A percentile compares a stretch with the other conserved stretches of the same genome.
Evolutionary conservation across 495 filamentous ascomycete genomes (phyloP).

Genomic region (Neurospora sp.): DNA sequence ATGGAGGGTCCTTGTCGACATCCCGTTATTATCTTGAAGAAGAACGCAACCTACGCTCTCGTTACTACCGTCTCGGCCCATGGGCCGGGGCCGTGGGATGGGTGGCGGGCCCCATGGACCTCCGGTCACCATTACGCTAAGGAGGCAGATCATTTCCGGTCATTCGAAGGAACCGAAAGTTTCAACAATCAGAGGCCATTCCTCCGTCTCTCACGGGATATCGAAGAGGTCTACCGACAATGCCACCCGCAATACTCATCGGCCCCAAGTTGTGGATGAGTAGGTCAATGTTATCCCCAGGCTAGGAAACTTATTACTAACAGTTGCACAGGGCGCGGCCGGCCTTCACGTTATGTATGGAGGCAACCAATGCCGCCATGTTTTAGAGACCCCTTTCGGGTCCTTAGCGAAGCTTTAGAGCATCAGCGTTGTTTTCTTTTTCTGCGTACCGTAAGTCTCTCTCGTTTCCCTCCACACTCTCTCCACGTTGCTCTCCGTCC

Average conservation of each 20-base stretch:
- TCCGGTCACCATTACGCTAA: not conserved
- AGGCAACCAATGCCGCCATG: no score
- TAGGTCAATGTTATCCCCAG: no score
- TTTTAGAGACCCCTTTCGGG: no score
- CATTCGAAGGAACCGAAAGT: not conserved
- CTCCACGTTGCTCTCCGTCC: no score
- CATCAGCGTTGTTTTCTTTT: no score
- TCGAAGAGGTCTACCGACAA: conserved; percentile 73
- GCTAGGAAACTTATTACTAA: no score
- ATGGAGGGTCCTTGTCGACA: not conserved
- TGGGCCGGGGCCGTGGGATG: not conserved
- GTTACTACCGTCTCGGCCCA: not conserved
- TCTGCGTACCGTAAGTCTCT: no score
- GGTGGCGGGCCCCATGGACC: not conserved
- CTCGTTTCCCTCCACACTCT: conserved; percentile 28
- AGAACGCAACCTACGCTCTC: not conserved
- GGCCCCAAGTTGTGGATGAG: no score
- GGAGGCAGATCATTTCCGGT: no score
- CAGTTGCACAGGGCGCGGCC: no score
- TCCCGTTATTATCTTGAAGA: not conserved
- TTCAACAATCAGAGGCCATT: not conserved
- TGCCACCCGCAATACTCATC: conserved; percentile 40
- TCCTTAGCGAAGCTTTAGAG: no score
- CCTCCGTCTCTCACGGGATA: not conserved
- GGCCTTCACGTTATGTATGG: no score